These are phyloP conservation scores for Kregervanrija pseudodelftensis DNA, from an alignment of 805 yeast species.

Conservation along the genomic window DNA sequence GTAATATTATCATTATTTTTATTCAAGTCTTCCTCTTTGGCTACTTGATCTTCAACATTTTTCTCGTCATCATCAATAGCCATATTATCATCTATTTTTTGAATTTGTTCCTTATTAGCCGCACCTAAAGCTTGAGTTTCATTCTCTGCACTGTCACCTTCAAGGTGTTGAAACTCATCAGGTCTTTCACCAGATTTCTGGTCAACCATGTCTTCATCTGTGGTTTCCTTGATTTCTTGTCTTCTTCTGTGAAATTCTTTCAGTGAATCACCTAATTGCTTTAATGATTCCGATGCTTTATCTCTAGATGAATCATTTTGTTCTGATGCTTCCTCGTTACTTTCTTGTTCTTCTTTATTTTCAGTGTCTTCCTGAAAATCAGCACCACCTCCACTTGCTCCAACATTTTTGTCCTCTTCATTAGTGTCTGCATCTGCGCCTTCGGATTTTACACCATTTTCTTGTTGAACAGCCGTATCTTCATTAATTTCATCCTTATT, in stretches of 20 bases:
- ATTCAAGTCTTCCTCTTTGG: slow-evolving; percentile 26
- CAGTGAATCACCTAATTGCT: slow-evolving; percentile 84
- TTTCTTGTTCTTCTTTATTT: slow-evolving; percentile 32
- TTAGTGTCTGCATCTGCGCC: slow-evolving; percentile 32
- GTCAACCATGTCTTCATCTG: slow-evolving; percentile 44
- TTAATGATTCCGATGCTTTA: slow-evolving; percentile 67
- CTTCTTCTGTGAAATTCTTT: slow-evolving; percentile 88
- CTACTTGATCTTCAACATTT: slow-evolving; percentile 26
- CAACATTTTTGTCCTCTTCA: slow-evolving; percentile 51
- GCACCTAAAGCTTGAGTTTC: slow-evolving; percentile 93
- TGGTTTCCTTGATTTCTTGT: slow-evolving; percentile 75
- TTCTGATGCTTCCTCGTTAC: slow-evolving; percentile 38
- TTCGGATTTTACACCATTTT: slow-evolving; percentile 27
- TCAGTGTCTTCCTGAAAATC: slow-evolving; percentile 33
- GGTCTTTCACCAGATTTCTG: slow-evolving; percentile 60
- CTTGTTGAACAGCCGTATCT: slow-evolving; percentile 29
- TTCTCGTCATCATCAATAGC: slow-evolving; percentile 66
- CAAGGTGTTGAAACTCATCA: slow-evolving; percentile 80
- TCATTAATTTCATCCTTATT: slow-evolving; percentile 27
- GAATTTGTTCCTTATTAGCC: slow-evolving; percentile 73
- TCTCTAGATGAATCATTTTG: slow-evolving; percentile 54
- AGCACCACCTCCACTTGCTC: slow-evolving; percentile 51
- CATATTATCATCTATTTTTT: slow-evolving; percentile 68
- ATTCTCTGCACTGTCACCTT: slow-evolving; percentile 67
- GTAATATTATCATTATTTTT: slow-evolving; percentile 10